These are phyloP conservation scores for Sporobolomyces pararoseus DNA, from an alignment of 768 basidiomycete genomes.

Conservation along the genomic window DNA sequence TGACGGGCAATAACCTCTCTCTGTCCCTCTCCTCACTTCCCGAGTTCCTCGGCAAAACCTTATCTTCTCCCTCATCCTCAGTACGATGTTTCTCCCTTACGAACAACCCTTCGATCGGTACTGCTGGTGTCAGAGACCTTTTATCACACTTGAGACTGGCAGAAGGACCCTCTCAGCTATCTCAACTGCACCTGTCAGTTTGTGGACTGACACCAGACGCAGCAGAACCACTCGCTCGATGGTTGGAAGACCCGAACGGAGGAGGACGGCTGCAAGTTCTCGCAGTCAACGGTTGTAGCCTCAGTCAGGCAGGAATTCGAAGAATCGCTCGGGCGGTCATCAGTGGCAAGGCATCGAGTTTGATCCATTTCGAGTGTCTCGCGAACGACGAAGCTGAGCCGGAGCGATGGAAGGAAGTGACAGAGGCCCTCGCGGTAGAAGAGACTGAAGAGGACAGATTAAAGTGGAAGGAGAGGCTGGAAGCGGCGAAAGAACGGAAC, in stretches of 20 bases:
- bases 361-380: slow-evolving; percentile 35
- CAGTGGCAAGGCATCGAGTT: slow-evolving; percentile 13
- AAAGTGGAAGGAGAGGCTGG: slow-evolving; percentile 12
- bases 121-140: slow-evolving; percentile 6
- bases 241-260: slow-evolving; percentile 26
- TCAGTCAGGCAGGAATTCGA: slow-evolving; percentile 15
- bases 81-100: slow-evolving; percentile 35
- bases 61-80: slow-evolving; percentile 28
- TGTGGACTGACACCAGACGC: slow-evolving; percentile 21
- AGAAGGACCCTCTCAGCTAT: slow-evolving; percentile 15
- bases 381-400: slow-evolving; percentile 27
- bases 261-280: slow-evolving; percentile 24
- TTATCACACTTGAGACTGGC: slow-evolving; percentile 21
- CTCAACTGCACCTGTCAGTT: slow-evolving; percentile 32
- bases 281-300: slow-evolving; percentile 16
- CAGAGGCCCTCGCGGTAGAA: not conserved
- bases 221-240: slow-evolving; percentile 30
- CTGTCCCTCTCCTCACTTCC: slow-evolving; percentile 21
- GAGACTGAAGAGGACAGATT: not conserved
- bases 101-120: slow-evolving; percentile 18
- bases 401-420: not conserved
- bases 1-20: slow-evolving; percentile 31
- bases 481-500: slow-evolving; percentile 30
- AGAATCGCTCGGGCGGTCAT: slow-evolving; percentile 18
- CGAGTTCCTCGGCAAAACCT: slow-evolving; percentile 30